Evolutionary conservation across 2,329 filamentous ascomycete genomes (phyloP).

Genomic region (Torrubiellomyces zombiae): DNA sequence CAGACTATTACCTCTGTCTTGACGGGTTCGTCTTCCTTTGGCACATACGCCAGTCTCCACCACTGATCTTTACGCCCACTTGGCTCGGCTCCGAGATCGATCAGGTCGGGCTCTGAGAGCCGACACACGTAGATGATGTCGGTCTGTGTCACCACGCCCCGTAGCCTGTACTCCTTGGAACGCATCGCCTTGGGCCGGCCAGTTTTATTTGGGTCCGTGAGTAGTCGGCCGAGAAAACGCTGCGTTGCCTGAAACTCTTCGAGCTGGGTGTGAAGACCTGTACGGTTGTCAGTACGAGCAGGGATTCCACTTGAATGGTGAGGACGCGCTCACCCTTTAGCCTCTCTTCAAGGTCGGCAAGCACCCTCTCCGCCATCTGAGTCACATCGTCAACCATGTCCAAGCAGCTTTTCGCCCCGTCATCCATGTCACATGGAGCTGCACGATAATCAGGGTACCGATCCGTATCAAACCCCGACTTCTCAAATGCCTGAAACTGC

Average conservation of each 20-base stretch:
- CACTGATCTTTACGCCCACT: constrained; percentile 30
- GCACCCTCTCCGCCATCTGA: constrained; percentile 13
- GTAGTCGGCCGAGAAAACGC: constrained; percentile 20
- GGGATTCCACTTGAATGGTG: too few species aligned
- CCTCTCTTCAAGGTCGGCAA: constrained; percentile 17
- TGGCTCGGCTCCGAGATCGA: constrained; percentile 21
- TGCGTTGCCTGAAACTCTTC: constrained; percentile 18
- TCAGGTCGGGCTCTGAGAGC: constrained; percentile 22
- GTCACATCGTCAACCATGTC: constrained; percentile 17
- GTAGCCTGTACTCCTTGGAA: constrained; percentile 30
- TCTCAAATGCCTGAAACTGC: constrained; percentile 19
- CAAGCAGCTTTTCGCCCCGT: constrained; percentile 14
- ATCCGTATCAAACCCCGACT: constrained; percentile 20
- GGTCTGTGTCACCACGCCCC: constrained; percentile 30
- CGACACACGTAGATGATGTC: constrained; percentile 34
- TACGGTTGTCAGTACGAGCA: constrained; percentile 8
- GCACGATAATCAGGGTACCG: constrained; percentile 21
- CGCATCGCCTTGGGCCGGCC: constrained; percentile 19
- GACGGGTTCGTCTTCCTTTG: constrained; percentile 22
- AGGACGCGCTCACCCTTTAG: constrained; percentile 20
- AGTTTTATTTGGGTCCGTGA: constrained; percentile 21
- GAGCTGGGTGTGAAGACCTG: constrained; percentile 14
- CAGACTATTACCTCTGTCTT: constrained; percentile 30
- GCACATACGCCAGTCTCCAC: constrained; percentile 34
- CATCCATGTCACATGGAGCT: constrained; percentile 19